Evolutionary conservation across 306 rosid genomes (phyloP), one percentile per base, ranked within the genome.

Genomic region (Quercus robur): DNA sequence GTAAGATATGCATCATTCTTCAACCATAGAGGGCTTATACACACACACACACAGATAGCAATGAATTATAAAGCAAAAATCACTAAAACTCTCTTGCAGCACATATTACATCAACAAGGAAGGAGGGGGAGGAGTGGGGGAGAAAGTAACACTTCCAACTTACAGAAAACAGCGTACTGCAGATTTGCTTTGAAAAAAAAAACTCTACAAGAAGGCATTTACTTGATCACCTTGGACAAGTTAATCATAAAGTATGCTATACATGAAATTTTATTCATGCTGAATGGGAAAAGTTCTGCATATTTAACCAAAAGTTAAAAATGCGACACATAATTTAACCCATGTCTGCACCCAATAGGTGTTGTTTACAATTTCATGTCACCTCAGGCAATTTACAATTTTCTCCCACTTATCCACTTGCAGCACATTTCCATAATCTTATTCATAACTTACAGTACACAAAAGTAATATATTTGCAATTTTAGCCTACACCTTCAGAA

Each of bases 1-100:
- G 73, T 9, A 33, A 68, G 38, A 35, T 28, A 59, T 38, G 51
- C 8, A 70, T 90, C 76, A 83, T 75, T 73, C 79, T 67, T 51
- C 26, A 75, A 61, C 15, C 51, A 61, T 38, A 84, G 52, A 77
- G n/a, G 44, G 67, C 10, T 75, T 75, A 26, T 1, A 35, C 9
- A 35, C 41, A 35, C 41, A 35, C 41, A 35, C 41, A 68, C 30
- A 72, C 54, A 59, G 11, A 25, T 30, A 25, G n/a, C 20, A 35
- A 68, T 6, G 11, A 68, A 33, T 67, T 31, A 33, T 31, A 4
- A 19, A 33, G 72, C 2, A 67, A 23, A 33, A 68, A 9, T 15
- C 72, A 19, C 54, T 35, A 67, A 67, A 58, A 33, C 46, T 18
- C 15, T 26, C 25, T 67, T 28, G 17, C 19, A 63, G n/a, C 20